Percentiles rank a stretch among this genome's conserved stretches.
phyloP scores from a whole-genome alignment of 78 protist species.

The Dictyostelium citrinum region DNA sequence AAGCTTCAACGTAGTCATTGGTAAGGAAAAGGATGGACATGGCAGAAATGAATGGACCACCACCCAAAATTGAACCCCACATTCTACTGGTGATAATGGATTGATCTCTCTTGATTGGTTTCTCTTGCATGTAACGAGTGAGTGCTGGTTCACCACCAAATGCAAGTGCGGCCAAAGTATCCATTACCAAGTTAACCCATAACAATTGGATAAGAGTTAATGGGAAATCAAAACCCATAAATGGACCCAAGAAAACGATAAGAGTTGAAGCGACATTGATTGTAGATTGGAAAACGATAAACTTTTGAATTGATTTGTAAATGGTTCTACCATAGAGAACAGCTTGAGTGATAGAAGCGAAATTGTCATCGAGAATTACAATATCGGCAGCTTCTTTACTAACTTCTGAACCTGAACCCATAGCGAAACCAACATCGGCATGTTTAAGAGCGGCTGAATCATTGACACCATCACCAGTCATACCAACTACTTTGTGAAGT shows the following conservation, averaged over 20 bases:
- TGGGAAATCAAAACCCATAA: slow-evolving; percentile 86
- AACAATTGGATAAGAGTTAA: slow-evolving; percentile 89
- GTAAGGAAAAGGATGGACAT: slow-evolving; percentile 52
- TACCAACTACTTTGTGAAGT: slow-evolving; percentile 92
- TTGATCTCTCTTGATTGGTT: slow-evolving; percentile 78
- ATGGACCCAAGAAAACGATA: slow-evolving; percentile 88
- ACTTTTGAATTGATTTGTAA: slow-evolving; percentile 88
- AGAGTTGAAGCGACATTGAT: slow-evolving; percentile 89
- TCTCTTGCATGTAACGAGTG: slow-evolving; percentile 78
- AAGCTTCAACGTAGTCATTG: slow-evolving; percentile 14
- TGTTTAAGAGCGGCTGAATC: slow-evolving; percentile 89
- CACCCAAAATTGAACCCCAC: slow-evolving; percentile 81
- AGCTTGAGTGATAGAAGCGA: slow-evolving; percentile 89
- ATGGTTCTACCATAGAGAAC: slow-evolving; percentile 89
- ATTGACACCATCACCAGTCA: slow-evolving; percentile 95
- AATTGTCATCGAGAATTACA: slow-evolving; percentile 95
- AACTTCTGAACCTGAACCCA: slow-evolving; percentile 93
- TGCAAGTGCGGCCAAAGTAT: slow-evolving; percentile 94
- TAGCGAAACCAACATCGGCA: slow-evolving; percentile 94
- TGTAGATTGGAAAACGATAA: slow-evolving; percentile 89
- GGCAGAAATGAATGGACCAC: slow-evolving; percentile 73
- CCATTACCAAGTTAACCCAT: slow-evolving; percentile 97
- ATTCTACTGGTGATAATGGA: slow-evolving; percentile 74
- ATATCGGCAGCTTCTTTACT: slow-evolving; percentile 96
- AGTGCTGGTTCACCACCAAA: slow-evolving; percentile 92